Evolutionary conservation across 2,329 filamentous ascomycete genomes (phyloP), one percentile per base, ranked within the genome.

Genomic region (Pseudogymnoascus sp.): DNA sequence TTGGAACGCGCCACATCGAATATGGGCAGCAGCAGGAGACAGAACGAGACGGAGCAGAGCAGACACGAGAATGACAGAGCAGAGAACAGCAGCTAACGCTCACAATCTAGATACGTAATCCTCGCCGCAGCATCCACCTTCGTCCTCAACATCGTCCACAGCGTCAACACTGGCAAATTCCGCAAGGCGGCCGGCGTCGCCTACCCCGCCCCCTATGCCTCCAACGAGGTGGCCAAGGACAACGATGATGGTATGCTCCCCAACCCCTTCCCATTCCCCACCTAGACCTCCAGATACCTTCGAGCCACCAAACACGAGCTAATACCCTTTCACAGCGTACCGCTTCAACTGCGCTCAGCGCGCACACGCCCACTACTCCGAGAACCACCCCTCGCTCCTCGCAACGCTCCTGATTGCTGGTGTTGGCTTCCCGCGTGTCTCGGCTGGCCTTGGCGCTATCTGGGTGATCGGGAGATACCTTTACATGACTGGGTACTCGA

Each of bases 321-420:
- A 58, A 35, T 15, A 1, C 28, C 9, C 10, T 3, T 30, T 7
- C 15, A 2, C 13, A 58, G 35, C 34, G n/a, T 79, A 73, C 70
- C 68, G 71, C 59, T 86, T 87, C 75, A 88, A 88, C 76, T 86
- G 83, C 74, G 80, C 80, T 58, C 82, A 85, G 67, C 80, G 82
- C 55, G 78, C 82, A 8, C 84, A 88, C 69, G 72, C 75, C 66
- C 86, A 87, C 75, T 87, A 78, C 73, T 77, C 76, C 64, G 85
- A 88, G 75, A 84, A 82, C 72, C 74, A 81, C 34, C 73, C 78
- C 7, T 74, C 81, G 3, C 75, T 81, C 68, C 67, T 86, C 9
- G 75, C 73, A 19, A 72, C 76, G 21, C 72, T 85, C 9, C 70
- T 84, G 62, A 75, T 87, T 65, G 72, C 80, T 8, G 83, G 84